Evolutionary conservation across 2,329 filamentous ascomycete genomes (phyloP).

Genomic region (Pseudogymnoascus sp.): DNA sequence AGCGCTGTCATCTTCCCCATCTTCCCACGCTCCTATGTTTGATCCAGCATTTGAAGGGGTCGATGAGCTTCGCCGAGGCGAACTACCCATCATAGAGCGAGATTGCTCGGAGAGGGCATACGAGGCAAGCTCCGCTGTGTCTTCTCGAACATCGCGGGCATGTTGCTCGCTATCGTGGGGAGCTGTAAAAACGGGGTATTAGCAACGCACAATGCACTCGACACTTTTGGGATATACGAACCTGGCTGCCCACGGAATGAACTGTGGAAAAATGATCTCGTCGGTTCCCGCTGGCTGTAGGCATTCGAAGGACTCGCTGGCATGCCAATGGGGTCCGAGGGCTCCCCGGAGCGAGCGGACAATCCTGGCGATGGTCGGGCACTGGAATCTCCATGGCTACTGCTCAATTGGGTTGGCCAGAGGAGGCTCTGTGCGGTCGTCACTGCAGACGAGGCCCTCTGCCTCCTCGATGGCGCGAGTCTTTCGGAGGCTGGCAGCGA

Average conservation of each 20-base stretch:
- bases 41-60: slow-evolving; percentile 15
- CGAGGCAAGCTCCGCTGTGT: slow-evolving; percentile 78
- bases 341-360: background rate
- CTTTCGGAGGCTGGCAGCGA: slow-evolving; percentile 9
- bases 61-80: slow-evolving; percentile 20
- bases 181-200: slow-evolving; percentile 29
- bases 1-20: slow-evolving; percentile 2
- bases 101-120: slow-evolving; percentile 64
- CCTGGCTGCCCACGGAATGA: slow-evolving; percentile 53
- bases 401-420: background rate
- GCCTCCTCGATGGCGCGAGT: slow-evolving; percentile 1
- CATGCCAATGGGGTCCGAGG: background rate
- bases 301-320: slow-evolving; percentile 15
- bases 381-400: slow-evolving; percentile 1
- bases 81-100: slow-evolving; percentile 20
- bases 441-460: background rate
- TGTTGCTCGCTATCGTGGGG: slow-evolving; percentile 63
- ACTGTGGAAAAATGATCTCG: slow-evolving; percentile 64
- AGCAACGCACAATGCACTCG: background rate
- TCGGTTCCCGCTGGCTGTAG: slow-evolving; percentile 51
- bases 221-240: slow-evolving; percentile 28
- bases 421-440: background rate
- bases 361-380: background rate
- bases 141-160: slow-evolving; percentile 71
- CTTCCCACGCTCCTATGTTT: slow-evolving; percentile 22